Evolutionary conservation across 2,329 filamentous ascomycete genomes (phyloP).

Genomic region (Trichoderma guizhouense): DNA sequence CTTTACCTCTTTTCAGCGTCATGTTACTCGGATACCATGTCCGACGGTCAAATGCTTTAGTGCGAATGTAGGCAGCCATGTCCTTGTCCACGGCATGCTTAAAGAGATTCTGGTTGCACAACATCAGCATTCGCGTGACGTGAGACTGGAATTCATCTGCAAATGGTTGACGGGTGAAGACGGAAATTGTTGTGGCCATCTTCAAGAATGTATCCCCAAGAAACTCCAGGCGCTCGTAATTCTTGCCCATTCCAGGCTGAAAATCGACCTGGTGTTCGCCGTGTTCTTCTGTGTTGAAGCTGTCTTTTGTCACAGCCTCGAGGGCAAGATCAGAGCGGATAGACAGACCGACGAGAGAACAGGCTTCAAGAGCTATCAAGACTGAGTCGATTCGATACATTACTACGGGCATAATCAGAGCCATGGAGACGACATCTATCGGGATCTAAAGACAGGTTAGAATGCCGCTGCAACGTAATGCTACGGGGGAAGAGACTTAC

Average conservation of each 20-base stretch:
- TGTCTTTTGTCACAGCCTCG: conserved; percentile 90
- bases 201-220: conserved; percentile 93
- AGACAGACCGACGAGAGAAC: conserved; percentile 58
- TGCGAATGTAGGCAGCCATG: conserved; percentile 73
- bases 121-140: conserved; percentile 81
- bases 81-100: conserved; percentile 67
- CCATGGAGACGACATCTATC: conserved; percentile 65
- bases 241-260: conserved; percentile 82
- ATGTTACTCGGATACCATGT: conserved; percentile 81
- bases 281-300: conserved; percentile 76
- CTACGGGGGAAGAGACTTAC: conserved; percentile 47
- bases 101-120: conserved; percentile 90
- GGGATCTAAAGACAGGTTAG: conserved; percentile 53
- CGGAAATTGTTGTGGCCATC: conserved; percentile 86
- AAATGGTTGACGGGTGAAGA: conserved; percentile 73
- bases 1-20: conserved; percentile 70
- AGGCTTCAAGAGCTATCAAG: conserved; percentile 76
- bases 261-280: conserved; percentile 66
- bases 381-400: conserved; percentile 80
- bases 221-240: conserved; percentile 93
- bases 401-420: conserved; percentile 75
- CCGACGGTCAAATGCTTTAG: conserved; percentile 74
- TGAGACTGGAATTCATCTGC: conserved; percentile 85
- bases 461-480: background rate
- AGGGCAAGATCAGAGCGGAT: conserved; percentile 69